Percentiles rank a stretch among this genome's conserved stretches.
phyloP scores from a whole-genome alignment of 805 yeast genomes.

The Metschnikowia corniflorae region DNA sequence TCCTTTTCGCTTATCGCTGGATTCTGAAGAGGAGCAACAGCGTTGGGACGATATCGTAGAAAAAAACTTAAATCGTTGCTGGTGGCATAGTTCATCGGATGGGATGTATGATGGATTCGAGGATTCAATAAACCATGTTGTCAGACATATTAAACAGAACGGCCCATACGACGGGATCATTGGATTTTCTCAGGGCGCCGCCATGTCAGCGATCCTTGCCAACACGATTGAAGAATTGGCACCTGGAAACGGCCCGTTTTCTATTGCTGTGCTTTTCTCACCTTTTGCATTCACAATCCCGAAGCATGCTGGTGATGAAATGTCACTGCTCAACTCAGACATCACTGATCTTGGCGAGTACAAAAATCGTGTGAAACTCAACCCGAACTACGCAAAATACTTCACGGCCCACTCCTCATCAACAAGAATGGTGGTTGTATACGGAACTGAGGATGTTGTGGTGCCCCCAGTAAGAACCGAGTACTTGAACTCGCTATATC shows the following conservation, averaged over 20 bases:
- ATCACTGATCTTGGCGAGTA: slow-evolving; percentile 24
- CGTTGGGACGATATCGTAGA: slow-evolving; percentile 32
- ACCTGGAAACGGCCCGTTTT: slow-evolving; percentile 26
- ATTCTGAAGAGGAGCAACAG: slow-evolving; percentile 24
- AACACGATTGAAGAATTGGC: slow-evolving; percentile 21
- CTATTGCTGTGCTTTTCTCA: slow-evolving; percentile 29
- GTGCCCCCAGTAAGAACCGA: slow-evolving; percentile 32
- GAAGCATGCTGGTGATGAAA: slow-evolving; percentile 12
- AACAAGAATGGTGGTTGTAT: slow-evolving; percentile 27
- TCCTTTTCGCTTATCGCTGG: slow-evolving; percentile 26
- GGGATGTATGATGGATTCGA: slow-evolving; percentile 28
- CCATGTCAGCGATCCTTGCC: slow-evolving; percentile 31
- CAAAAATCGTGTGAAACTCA: slow-evolving; percentile 18
- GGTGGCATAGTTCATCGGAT: slow-evolving; percentile 29
- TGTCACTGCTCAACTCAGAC: slow-evolving; percentile 17
- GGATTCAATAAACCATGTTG: slow-evolving; percentile 24
- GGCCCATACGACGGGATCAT: slow-evolving; percentile 43
- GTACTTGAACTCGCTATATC: slow-evolving; percentile 22
- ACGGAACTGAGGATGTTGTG: slow-evolving; percentile 30
- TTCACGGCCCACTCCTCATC: slow-evolving; percentile 17
- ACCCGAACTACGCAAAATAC: slow-evolving; percentile 19
- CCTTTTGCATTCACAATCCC: slow-evolving; percentile 37
- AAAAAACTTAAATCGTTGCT: slow-evolving; percentile 30
- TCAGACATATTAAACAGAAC: slow-evolving; percentile 26
- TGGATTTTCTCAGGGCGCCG: slow-evolving; percentile 45